These are phyloP conservation scores for Spergularia azorica DNA, from an alignment of 179 eudicot species.

Conservation along the genomic window DNA sequence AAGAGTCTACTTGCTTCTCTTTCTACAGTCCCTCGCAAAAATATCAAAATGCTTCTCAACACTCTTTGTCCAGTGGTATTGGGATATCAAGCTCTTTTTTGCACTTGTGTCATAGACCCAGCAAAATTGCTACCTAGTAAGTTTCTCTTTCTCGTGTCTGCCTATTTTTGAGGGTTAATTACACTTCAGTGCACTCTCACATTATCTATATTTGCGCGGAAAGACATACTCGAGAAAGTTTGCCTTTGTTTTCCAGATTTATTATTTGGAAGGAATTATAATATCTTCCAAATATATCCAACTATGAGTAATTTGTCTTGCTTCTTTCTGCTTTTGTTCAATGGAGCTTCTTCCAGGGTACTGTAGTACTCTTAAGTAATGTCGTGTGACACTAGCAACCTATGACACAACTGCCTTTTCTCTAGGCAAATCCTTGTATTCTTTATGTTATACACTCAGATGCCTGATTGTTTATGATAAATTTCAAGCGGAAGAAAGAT, in stretches of 20 bases:
- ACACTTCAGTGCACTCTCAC: not conserved
- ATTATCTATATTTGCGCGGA: no score
- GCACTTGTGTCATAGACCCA: not conserved
- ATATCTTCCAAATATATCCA: not conserved
- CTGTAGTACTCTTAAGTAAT: not conserved
- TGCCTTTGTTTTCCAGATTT: not conserved
- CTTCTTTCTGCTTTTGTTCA: not conserved
- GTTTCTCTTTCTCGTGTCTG: not conserved
- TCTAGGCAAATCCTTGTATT: not conserved
- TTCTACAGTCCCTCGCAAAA: not conserved
- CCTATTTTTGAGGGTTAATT: not conserved
- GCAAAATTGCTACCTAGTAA: not conserved
- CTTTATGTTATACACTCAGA: no score
- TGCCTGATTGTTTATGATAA: no score
- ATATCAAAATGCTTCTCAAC: not conserved
- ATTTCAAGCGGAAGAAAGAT: no score
- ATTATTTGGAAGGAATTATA: not conserved
- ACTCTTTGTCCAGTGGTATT: no score
- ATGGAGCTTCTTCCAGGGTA: not conserved
- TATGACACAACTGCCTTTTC: not conserved
- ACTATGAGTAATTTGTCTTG: not conserved
- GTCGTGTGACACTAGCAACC: not conserved
- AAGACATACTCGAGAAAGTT: not conserved
- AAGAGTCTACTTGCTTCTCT: not conserved
- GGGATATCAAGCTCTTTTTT: no score